Evolutionary conservation across 768 basidiomycete genomes (phyloP), one percentile per base, ranked within the genome.

Genomic region (Serendipita vermifera): DNA sequence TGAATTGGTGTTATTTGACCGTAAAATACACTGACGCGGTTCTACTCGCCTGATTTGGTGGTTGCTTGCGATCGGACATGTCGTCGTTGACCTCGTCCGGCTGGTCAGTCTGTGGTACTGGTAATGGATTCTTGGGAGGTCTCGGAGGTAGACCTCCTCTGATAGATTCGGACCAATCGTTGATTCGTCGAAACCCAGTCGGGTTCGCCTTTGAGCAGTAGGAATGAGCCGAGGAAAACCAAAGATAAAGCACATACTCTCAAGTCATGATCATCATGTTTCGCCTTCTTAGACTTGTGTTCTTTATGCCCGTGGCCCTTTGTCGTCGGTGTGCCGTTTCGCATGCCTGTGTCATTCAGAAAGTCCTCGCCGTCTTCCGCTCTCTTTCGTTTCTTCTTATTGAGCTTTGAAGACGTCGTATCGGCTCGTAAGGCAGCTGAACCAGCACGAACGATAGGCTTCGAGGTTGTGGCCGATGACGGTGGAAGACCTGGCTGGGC

Each of bases 21-120:
- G 15, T 36, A 17, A n/a, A 3, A 36, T 56, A 32, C 5, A 33
- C 20, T 33, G 15, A 17, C 55, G 57, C 5, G 29, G 72, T 77
- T 27, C 84, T 77, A 17, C 73, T 74, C 7, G 76, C 76, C 65
- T 87, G 86, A n/a, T 59, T 67, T 15, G 77, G 62, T 0, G 89
- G 88, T 51, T 74, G 79, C 68, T 89, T 94, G 24, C 76, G 70
- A 67, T 86, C 85, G 65, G 84, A 89, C 64, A 91, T 96, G 70
- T 97, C 92, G 57, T 94, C 90, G 56, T 63, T 77, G 27, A 97
- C 91, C 56, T 92, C 83, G 27, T 74, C 80, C 38, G 89, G 81
- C 63, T 80, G 84, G 65, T 79, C 82, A n/a, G 88, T 87, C n/a
- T 83, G 84, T n/a, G 86, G 75, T 62, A 77, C 72, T 27, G 86